Evolutionary conservation across 495 filamentous ascomycete species (phyloP).

Genomic region (Hypoxylon rickii): DNA sequence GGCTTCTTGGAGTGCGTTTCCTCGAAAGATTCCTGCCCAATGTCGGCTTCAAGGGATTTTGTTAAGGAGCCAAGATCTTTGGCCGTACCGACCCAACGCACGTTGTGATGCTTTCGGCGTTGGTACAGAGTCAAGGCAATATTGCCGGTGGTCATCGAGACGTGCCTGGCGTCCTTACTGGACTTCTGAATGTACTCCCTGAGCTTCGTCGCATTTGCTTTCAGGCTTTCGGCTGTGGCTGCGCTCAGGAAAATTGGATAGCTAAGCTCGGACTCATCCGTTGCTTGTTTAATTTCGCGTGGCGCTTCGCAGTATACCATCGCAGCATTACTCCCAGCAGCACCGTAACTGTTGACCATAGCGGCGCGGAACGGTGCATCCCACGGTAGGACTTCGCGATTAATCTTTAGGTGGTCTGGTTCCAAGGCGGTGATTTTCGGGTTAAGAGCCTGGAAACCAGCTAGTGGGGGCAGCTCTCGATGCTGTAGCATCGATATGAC

Average conservation of each 20-base stretch:
- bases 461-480: slow-evolving; percentile 46
- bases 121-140: slow-evolving; percentile 35
- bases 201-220: slow-evolving; percentile 32
- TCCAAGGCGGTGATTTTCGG: slow-evolving; percentile 41
- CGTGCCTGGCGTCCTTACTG: slow-evolving; percentile 46
- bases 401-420: slow-evolving; percentile 48
- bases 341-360: slow-evolving; percentile 39
- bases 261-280: background rate
- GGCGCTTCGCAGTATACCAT: slow-evolving; percentile 31
- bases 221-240: slow-evolving; percentile 6
- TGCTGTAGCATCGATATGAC: slow-evolving; percentile 55
- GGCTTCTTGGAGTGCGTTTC: slow-evolving; percentile 5
- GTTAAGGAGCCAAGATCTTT: background rate
- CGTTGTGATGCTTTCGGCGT: slow-evolving; percentile 4
- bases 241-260: slow-evolving; percentile 26
- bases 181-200: slow-evolving; percentile 19
- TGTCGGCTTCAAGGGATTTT: background rate
- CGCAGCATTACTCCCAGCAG: slow-evolving; percentile 39
- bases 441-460: slow-evolving; percentile 49
- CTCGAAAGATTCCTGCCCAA: background rate
- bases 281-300: background rate
- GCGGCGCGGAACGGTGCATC: slow-evolving; percentile 21
- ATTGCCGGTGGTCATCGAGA: slow-evolving; percentile 45
- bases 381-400: slow-evolving; percentile 41
- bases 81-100: slow-evolving; percentile 3